These are phyloP conservation scores for Periconia macrospinosa DNA, from an alignment of 2,329 filamentous ascomycete genomes.

Conservation along the genomic window DNA sequence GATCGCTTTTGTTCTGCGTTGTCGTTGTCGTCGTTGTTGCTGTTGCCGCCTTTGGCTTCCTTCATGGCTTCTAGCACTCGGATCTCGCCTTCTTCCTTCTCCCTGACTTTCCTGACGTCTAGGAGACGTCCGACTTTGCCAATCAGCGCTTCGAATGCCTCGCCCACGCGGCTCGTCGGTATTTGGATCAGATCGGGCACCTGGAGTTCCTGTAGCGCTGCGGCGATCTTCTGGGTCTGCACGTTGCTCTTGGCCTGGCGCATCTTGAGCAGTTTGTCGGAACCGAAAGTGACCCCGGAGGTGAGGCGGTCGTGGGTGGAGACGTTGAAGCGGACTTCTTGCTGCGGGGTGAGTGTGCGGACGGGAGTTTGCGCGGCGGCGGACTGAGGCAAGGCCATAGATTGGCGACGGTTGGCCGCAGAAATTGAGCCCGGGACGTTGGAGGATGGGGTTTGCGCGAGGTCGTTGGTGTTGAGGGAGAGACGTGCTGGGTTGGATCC, in stretches of 20 bases:
- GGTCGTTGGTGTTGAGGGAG: conserved; percentile 39
- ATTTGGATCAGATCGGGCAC: conserved; percentile 71
- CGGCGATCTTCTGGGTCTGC: conserved; percentile 74
- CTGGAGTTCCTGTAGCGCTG: conserved; percentile 71
- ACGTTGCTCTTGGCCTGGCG: conserved; percentile 75
- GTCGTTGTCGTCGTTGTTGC: conserved; percentile 29
- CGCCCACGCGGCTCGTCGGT: conserved; percentile 72
- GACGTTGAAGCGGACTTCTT: conserved; percentile 81
- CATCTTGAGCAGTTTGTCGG: conserved; percentile 77
- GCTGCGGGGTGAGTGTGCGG: conserved; percentile 66
- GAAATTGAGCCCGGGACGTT: conserved; percentile 29
- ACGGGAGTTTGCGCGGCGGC: conserved; percentile 41
- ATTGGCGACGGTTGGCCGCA: conserved; percentile 39
- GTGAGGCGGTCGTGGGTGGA: conserved; percentile 82
- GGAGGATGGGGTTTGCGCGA: conserved; percentile 39
- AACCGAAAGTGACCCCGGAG: conserved; percentile 86
- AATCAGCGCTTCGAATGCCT: conserved; percentile 71
- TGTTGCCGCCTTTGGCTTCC: conserved; percentile 17
- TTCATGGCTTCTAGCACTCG: conserved; percentile 43
- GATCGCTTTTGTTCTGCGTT: conserved; percentile 5
- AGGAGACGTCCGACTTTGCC: conserved; percentile 68
- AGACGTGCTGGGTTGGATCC: conserved; percentile 39
- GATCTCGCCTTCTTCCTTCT: conserved; percentile 73
- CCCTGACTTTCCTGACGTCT: conserved; percentile 72
- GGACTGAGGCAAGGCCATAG: conserved; percentile 38